These are phyloP conservation scores for Nakazawaea populi DNA, from an alignment of 805 yeast genomes.

Conservation along the genomic window DNA sequence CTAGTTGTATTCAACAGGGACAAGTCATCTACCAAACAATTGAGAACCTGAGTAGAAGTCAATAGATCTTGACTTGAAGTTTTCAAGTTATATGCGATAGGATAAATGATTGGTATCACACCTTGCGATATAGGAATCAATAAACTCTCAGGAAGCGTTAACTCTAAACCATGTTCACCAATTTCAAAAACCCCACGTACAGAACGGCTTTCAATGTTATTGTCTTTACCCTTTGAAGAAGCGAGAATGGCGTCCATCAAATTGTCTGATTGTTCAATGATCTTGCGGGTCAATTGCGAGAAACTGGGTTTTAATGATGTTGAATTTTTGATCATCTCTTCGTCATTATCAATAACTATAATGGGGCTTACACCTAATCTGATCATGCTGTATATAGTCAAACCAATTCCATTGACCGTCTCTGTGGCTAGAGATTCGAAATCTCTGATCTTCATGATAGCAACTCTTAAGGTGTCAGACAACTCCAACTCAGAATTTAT, in stretches of 20 bases:
- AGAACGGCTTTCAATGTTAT: slow-evolving; percentile 20
- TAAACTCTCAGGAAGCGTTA: slow-evolving; percentile 30
- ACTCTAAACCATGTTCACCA: slow-evolving; percentile 11
- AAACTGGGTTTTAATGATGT: slow-evolving; percentile 2
- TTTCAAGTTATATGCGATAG: slow-evolving; percentile 38
- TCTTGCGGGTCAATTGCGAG: slow-evolving; percentile 13
- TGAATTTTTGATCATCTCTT: slow-evolving; percentile 8
- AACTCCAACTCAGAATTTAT: slow-evolving; percentile 20
- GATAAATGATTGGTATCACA: slow-evolving; percentile 57
- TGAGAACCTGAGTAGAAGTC: slow-evolving; percentile 34
- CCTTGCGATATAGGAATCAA: slow-evolving; percentile 37
- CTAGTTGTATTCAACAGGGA: slow-evolving; percentile 17
- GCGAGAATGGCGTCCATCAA: slow-evolving; percentile 16
- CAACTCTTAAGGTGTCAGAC: slow-evolving; percentile 41
- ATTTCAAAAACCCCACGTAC: slow-evolving; percentile 32
- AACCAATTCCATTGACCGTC: slow-evolving; percentile 42
- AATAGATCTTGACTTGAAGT: slow-evolving; percentile 24
- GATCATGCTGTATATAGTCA: slow-evolving; percentile 48
- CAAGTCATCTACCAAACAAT: slow-evolving; percentile 31
- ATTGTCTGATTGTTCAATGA: slow-evolving; percentile 17
- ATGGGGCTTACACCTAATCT: slow-evolving; percentile 73
- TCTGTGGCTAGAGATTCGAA: slow-evolving; percentile 26
- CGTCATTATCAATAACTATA: slow-evolving; percentile 47
- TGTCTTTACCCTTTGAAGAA: slow-evolving; percentile 10
- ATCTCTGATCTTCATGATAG: slow-evolving; percentile 47